phyloP scores from a whole-genome alignment of 345 rosid genomes.

The Aquilaria malaccensis region DNA sequence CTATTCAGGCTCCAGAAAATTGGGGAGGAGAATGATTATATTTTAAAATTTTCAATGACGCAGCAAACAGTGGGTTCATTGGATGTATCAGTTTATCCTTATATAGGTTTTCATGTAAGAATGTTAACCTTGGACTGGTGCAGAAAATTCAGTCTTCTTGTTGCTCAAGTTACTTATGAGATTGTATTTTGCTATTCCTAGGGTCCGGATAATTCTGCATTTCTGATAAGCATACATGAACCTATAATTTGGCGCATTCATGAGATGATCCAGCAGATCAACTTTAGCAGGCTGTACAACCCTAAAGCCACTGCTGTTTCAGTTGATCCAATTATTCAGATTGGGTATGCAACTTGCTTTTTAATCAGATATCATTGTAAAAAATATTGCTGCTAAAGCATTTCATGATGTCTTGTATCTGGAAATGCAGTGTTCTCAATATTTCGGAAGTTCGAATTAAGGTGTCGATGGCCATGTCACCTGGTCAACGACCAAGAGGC shows the following conservation, averaged over 20 bases:
- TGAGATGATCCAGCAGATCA: conserved; percentile 92
- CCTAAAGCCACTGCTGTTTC: conserved; percentile 73
- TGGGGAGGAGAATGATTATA: conserved; percentile 57
- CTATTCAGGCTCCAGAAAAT: conserved; percentile 89
- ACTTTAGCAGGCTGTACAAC: conserved; percentile 58
- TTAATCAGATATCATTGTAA: not conserved
- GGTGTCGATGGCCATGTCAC: conserved; percentile 96
- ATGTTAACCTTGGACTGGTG: conserved; percentile 8
- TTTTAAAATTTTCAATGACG: conserved; percentile 76
- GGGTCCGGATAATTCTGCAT: conserved; percentile 85
- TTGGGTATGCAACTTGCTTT: conserved; percentile 50
- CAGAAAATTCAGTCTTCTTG: conserved; percentile 5
- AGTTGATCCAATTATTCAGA: conserved; percentile 93
- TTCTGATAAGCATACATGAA: conserved; percentile 87
- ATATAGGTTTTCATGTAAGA: conserved; percentile 73
- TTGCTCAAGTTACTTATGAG: not conserved
- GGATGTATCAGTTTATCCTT: conserved; percentile 79
- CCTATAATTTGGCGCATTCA: conserved; percentile 99
- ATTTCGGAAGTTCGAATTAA: conserved; percentile 89
- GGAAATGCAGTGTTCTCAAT: conserved; percentile 63
- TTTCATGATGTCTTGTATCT: conserved; percentile 7
- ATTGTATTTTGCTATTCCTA: conserved; percentile 23
- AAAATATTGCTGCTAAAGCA: conserved; percentile 2
- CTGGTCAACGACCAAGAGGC: conserved; percentile 91
- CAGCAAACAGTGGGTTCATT: conserved; percentile 76